Base-by-base conservation (phyloP, 441 rosid species). In the Sinapis alba region DNA sequence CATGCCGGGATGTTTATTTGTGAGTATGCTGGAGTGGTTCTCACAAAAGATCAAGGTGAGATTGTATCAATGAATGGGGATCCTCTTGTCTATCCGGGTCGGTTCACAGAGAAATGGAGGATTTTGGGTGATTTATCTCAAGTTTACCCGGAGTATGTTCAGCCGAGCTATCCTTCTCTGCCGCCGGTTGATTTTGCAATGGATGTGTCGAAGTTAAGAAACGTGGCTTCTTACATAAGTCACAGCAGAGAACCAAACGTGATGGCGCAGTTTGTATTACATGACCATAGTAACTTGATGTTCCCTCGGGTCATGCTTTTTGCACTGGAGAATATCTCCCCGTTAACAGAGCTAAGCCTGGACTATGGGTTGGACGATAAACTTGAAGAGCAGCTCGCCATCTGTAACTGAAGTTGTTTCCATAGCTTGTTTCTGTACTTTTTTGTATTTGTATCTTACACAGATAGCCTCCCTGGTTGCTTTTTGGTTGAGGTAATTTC, bases 301-400 rank as follows among this genome's bases (percentile, higher is more conserved):
- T 91, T 85, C 68, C 99, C 97, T 27, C 96, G 83, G 54, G 79
- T 91, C 38, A 93, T 93, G 98, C 86, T 96, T 61, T 96, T 91
- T 71, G 96, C 99, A 1, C 6, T 88, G 88, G 97, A 93, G 82
- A 88, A 84, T 72, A 93, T 93, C 78, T 87, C 98, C 54, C 97
- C 97, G 24, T 38, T 88, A 67, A 74, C 87, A 54, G 96, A 90
- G 85, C 90, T 96, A 27, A 90, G 93, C 81, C 79, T 93, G 69
- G 99, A 93, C 75, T 96, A 96, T 80, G 98, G 97, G 10, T 85
- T 84, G 28, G 83, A 90, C 51, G 86, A 87, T 85, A 95, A 96
- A 43, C 72, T 79, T 75, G 75, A 80, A 0, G 90, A 83, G 75
- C 86, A 87, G 83, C 94, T 92, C 69, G 71, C 94, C 41, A 85